These are phyloP conservation scores for Bathelium albidoporum DNA, from an alignment of 495 filamentous ascomycete genomes.

Conservation along the genomic window DNA sequence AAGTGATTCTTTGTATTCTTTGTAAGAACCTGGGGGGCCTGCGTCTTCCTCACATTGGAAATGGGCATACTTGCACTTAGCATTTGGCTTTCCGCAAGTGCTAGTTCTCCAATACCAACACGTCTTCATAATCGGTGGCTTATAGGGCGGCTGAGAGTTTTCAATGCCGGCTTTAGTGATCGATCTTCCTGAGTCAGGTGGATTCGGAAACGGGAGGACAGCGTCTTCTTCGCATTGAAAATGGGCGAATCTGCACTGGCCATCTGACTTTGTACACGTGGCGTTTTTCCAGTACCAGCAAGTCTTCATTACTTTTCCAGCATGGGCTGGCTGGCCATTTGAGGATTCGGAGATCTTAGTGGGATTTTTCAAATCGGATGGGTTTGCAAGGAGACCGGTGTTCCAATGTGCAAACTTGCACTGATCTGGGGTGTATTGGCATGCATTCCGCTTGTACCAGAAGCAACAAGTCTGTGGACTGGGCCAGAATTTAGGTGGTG, in stretches of 20 bases:
- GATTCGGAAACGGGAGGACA: not conserved
- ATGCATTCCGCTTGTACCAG: not conserved
- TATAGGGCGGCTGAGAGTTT: too few relatives aligned
- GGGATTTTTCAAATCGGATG: not conserved
- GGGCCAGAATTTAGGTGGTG: not conserved
- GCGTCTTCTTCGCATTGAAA: not conserved
- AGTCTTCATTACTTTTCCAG: not conserved
- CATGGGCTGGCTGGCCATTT: not conserved
- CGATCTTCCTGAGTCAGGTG: too few relatives aligned
- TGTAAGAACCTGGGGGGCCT: too few relatives aligned
- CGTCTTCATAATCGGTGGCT: too few relatives aligned
- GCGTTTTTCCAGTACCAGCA: not conserved
- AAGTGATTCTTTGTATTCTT: too few relatives aligned
- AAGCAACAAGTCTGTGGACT: constrained; percentile 1
- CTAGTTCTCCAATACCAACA: too few relatives aligned
- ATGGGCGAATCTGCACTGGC: constrained; percentile 9
- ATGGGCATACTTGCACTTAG: too few relatives aligned
- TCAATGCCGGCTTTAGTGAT: too few relatives aligned
- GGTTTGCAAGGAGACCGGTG: not conserved
- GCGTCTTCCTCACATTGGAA: too few relatives aligned
- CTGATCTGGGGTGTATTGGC: not conserved
- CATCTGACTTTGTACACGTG: constrained; percentile 3
- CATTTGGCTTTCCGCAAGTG: too few relatives aligned
- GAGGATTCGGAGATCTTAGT: not conserved
- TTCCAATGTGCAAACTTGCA: constrained; percentile 9